Evolutionary conservation across 148 eudicot species (phyloP), one percentile per base, ranked within the genome.

Genomic region (Silene uniflora): DNA sequence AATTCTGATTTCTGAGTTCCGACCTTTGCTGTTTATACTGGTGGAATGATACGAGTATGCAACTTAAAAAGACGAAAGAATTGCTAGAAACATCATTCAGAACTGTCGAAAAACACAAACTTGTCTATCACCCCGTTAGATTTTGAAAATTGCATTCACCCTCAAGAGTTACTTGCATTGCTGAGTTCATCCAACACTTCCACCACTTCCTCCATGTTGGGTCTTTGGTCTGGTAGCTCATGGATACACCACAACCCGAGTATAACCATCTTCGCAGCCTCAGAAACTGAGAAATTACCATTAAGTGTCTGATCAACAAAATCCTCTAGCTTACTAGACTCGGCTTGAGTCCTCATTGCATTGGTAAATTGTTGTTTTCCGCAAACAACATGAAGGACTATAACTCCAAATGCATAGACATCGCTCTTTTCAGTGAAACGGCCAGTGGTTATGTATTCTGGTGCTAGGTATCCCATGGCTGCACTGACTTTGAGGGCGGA

Each of bases 401-500:
- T 83, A 5, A 95, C 94, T 19, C 97, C 97, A 63, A 87, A 95
- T 44, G 99, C 88, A 64, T 95, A 95, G 13, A 95, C 92, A 27
- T 95, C 97, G 27, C 97, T 95, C 82, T 90, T 90, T 62, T 90
- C 96, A 11, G 99, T 95, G 81, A 95, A 95, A 3, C 87, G 85
- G 7, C 99, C 99, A 0, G 97, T 95, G 67, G 94, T 92, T 18
- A 95, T 76, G 83, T 95, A 95, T 71, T 95, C 99, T 0, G 99
- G 99, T 6, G 97, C 97, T 80, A 95, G 82, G 84, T 90, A 95
- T 32, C 99, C 97, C 81, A 95, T 80, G 23, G 97, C 97, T 6
- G 99, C 97, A 44, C 99, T 95, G 67, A 89, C 86, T 74, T 95
- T 95, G 77, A 95, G 86, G 56, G 91, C 94, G 0, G 99, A 95